A percentile compares a stretch with the other conserved stretches of the same genome.
Conservation (phyloP, 2,329 filamentous ascomycete species). For the Volutella citrinella region DNA sequence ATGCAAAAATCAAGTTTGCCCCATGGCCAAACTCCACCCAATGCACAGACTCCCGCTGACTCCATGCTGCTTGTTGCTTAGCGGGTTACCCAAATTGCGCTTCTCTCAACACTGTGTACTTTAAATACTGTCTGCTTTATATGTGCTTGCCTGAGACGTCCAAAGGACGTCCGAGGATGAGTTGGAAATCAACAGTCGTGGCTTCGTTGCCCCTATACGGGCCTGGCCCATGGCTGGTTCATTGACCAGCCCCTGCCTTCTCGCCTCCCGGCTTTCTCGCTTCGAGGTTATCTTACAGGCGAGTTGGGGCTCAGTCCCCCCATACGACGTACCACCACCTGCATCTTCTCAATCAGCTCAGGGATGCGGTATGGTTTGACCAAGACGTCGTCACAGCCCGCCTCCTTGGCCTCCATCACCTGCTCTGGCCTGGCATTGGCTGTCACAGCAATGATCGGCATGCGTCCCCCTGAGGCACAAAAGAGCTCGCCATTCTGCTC, state of each 20-base stretch:
- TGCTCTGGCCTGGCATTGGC: constrained; percentile 67
- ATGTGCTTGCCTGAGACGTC: too few relatives aligned
- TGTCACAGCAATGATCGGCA: constrained; percentile 65
- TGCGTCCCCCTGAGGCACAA: constrained; percentile 41
- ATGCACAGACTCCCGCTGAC: too few relatives aligned
- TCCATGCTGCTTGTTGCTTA: too few relatives aligned
- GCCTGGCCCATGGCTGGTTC: background rate
- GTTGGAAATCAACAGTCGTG: too few relatives aligned
- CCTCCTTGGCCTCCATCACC: constrained; percentile 46
- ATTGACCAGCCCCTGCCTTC: constrained; percentile 13
- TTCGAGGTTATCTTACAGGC: constrained; percentile 22
- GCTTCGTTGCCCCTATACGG: background rate
- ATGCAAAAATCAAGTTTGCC: too few relatives aligned
- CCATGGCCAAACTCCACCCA: too few relatives aligned
- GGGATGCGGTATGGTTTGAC: constrained; percentile 69
- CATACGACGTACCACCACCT: constrained; percentile 40
- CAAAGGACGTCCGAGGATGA: too few relatives aligned
- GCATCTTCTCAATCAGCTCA: constrained; percentile 59
- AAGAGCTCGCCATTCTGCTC: constrained; percentile 52
- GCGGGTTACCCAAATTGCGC: too few relatives aligned
- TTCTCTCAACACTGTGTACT: too few relatives aligned
- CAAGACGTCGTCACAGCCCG: constrained; percentile 62
- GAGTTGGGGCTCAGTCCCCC: constrained; percentile 27
- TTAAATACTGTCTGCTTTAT: too few relatives aligned
- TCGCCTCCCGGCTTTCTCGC: constrained; percentile 10